Evolutionary conservation across 495 filamentous ascomycete species (phyloP), one percentile per base, ranked within the genome.

Genomic region (Geoglossum glabrum): DNA sequence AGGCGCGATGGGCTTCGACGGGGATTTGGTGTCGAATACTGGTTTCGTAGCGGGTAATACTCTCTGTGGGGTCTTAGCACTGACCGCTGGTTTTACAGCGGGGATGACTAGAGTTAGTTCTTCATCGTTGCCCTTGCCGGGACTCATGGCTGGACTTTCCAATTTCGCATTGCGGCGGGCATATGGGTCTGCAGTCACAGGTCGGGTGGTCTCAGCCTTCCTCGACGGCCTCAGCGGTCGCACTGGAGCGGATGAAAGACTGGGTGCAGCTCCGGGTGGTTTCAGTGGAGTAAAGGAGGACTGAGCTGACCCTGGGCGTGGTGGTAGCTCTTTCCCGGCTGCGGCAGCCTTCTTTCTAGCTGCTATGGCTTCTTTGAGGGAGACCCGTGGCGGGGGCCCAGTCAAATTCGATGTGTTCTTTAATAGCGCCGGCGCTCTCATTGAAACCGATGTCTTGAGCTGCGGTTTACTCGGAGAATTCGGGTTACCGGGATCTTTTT

Each of bases 281-380:
- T 59, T 59, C 21, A 34, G 33, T 15, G 52, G 30, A 33, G 45
- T 59, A 43, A 31, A 57, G 9, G 49, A 54, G 28, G 57, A 54
- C 23, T 59, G 57, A 54, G 85, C 85, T 30, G 87, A 90, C 56
- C 77, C 83, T 4, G 87, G 84, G 17, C 86, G 79, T 43, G 82
- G 72, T 21, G 80, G 82, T 19, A 84, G 63, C 43, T 74, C 76
- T 66, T 75, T 83, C 27, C 75, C 69, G 57, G 54, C 19, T 2
- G 56, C 56, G 13, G 56, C 56, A 0, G 76, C 74, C 65, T 79
- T 86, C 70, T 88, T 90, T 60, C 88, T 83, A 5, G 86, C 87
- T 57, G 89, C 74, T 70, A 95, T 90, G 8, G 85, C 78, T 59
- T 95, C 89, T 59, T 73, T 87, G 68, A 82, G 77, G 68, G 71